Conservation (phyloP, 2,329 filamentous ascomycete species). For the Pseudogymnoascus verrucosus region DNA sequence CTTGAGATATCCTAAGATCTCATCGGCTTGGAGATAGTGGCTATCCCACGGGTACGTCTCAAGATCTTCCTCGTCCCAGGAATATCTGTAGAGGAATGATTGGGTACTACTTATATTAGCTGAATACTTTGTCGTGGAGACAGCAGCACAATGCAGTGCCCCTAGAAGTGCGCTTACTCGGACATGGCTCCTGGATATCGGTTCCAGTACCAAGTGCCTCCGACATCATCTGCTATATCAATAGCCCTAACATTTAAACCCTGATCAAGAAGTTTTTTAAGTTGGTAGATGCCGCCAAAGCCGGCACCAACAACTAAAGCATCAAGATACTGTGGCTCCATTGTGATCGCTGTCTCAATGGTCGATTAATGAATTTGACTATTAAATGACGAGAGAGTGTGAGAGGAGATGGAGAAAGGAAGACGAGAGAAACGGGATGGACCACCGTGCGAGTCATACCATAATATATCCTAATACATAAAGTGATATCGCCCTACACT, state of each 20-base stretch:
- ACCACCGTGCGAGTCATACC: no score
- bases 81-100: slow-evolving; percentile 15
- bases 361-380: no score
- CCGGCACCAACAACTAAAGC: slow-evolving; percentile 34
- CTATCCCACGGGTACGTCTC: slow-evolving; percentile 15
- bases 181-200: slow-evolving; percentile 43
- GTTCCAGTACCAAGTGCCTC: slow-evolving; percentile 48
- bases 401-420: no score
- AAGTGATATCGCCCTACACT: no score
- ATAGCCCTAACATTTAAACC: slow-evolving; percentile 29
- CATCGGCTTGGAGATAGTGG: slow-evolving; percentile 48
- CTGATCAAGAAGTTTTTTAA: slow-evolving; percentile 32
- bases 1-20: slow-evolving; percentile 46
- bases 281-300: slow-evolving; percentile 30
- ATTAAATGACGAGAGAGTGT: no score
- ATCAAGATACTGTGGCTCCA: slow-evolving; percentile 22
- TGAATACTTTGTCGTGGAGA: slow-evolving; percentile 6
- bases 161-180: slow-evolving; percentile 13
- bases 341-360: not conserved
- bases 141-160: no score
- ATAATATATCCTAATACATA: no score
- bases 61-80: slow-evolving; percentile 19
- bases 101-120: slow-evolving; percentile 9
- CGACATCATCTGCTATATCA: slow-evolving; percentile 38
- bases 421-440: no score